Evolutionary conservation across 495 filamentous ascomycete species (phyloP).

Genomic region (Neurospora sp.): DNA sequence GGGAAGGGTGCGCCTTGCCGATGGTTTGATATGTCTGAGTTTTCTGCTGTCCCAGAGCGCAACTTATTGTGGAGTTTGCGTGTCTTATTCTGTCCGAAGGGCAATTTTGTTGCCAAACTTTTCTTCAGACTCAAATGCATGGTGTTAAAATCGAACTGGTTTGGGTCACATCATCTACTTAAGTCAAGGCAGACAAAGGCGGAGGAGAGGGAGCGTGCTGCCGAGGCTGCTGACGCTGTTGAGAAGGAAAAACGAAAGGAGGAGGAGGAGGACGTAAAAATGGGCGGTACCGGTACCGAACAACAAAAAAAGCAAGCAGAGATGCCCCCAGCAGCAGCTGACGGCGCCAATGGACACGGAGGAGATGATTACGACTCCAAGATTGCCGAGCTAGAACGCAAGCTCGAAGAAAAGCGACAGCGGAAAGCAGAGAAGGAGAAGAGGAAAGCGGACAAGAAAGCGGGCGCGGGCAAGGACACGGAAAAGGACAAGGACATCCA

Average conservation of each 20-base stretch:
- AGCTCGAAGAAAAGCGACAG: constrained; percentile 18
- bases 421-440: constrained; percentile 26
- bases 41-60: too few relatives aligned
- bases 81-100: too few relatives aligned
- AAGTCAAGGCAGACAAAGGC: too few relatives aligned
- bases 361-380: constrained; percentile 25
- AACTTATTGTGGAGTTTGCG: too few relatives aligned
- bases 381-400: constrained; percentile 31
- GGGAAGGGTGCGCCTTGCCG: too few relatives aligned
- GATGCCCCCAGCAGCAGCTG: constrained; percentile 2
- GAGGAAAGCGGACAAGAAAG: constrained; percentile 18
- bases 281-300: neutral
- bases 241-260: constrained; percentile 6
- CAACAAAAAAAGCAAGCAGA: neutral
- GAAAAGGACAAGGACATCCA: constrained; percentile 3
- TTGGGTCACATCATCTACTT: too few relatives aligned
- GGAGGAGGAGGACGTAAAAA: neutral
- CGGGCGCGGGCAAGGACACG: constrained; percentile 11
- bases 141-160: too few relatives aligned
- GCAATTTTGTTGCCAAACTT: too few relatives aligned
- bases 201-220: constrained; percentile 23
- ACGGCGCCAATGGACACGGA: neutral
- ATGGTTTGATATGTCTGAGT: too few relatives aligned
- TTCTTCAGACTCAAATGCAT: too few relatives aligned
- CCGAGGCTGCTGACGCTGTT: constrained; percentile 1